Conservation (phyloP, 805 yeast species). For the Torulaspora franciscae region DNA sequence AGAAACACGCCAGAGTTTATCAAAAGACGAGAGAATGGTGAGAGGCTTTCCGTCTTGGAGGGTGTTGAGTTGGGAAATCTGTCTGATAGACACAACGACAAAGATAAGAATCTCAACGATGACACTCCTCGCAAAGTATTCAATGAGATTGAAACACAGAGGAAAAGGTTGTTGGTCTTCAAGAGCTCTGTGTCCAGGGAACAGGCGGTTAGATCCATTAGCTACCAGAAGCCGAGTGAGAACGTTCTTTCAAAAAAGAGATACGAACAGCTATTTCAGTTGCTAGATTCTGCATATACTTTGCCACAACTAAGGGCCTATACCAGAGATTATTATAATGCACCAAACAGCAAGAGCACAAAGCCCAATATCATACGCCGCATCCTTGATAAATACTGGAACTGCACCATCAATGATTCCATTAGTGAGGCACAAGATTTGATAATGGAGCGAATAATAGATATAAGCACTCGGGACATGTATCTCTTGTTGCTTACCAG, state of each 20-base stretch:
- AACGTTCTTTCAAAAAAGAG: slow-evolving; percentile 21
- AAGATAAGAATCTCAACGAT: background rate
- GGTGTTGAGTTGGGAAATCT: slow-evolving; percentile 25
- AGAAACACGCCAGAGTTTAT: slow-evolving; percentile 16
- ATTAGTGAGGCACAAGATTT: slow-evolving; percentile 22
- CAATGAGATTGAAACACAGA: slow-evolving; percentile 21
- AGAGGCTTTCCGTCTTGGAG: slow-evolving; percentile 25
- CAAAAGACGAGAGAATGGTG: slow-evolving; percentile 4
- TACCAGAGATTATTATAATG: slow-evolving; percentile 14
- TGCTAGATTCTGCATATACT: slow-evolving; percentile 27
- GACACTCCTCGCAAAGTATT: slow-evolving; percentile 11
- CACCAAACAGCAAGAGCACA: slow-evolving; percentile 8
- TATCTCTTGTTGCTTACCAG: slow-evolving; percentile 30
- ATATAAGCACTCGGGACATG: slow-evolving; percentile 24
- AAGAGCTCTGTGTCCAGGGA: slow-evolving; percentile 23
- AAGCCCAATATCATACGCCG: slow-evolving; percentile 16
- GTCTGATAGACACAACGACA: slow-evolving; percentile 1
- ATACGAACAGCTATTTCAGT: slow-evolving; percentile 19
- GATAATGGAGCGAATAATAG: slow-evolving; percentile 23
- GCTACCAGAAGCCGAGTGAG: slow-evolving; percentile 24
- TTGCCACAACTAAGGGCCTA: slow-evolving; percentile 27
- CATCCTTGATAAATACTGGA: slow-evolving; percentile 23
- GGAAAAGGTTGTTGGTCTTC: slow-evolving; percentile 24
- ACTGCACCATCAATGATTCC: slow-evolving; percentile 16
- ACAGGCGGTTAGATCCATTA: slow-evolving; percentile 29